Evolutionary conservation across 2,329 filamentous ascomycete species (phyloP), one percentile per base, ranked within the genome.

Genomic region (Claviceps sp.): DNA sequence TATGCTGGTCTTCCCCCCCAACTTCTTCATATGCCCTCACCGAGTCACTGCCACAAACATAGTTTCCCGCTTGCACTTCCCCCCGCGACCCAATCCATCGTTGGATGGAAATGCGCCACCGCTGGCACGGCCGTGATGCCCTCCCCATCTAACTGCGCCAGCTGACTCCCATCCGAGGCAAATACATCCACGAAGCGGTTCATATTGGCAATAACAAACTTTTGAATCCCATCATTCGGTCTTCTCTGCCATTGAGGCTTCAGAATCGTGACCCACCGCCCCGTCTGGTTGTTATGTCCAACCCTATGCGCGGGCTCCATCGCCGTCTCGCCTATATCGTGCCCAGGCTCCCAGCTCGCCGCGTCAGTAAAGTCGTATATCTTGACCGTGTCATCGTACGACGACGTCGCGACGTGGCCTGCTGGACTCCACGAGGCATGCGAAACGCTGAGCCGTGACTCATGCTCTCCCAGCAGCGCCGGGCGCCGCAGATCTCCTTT

Each of bases 181-280:
- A 86, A 98, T 0, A 98, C 78, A 62, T 98, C 93, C 1, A 97
- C 88, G 60, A 96, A 97, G 1, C 93, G 81, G 63, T 95, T 95
- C 93, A 97, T 97, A 59, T 97, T 98, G 1, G 88, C 93, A 52
- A 98, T 91, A 23, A 82, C 86, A 60, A 98, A 89, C 55, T 91
- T 88, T 56, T 95, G 84, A 5, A 94, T 81, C 7, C 83, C 83
- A 53, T 93, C 88, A 37, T 76, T 71, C 0, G 93, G 91, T 45
- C 79, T 76, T 36, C 79, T 73, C 66, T 98, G 93, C 93, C 93
- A 98, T 60, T 95, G 88, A 0, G 65, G 93, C 77, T 76, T 94
- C 63, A 75, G 66, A 37, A 79, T 95, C 0, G 88, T 95, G 0
- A 96, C 89, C 88, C 88, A 96, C 51, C 90, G 77, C 0, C 91